Evolutionary conservation across 2,329 filamentous ascomycete species (phyloP), one percentile per base, ranked within the genome.

Genomic region (Whalleya microplaca): DNA sequence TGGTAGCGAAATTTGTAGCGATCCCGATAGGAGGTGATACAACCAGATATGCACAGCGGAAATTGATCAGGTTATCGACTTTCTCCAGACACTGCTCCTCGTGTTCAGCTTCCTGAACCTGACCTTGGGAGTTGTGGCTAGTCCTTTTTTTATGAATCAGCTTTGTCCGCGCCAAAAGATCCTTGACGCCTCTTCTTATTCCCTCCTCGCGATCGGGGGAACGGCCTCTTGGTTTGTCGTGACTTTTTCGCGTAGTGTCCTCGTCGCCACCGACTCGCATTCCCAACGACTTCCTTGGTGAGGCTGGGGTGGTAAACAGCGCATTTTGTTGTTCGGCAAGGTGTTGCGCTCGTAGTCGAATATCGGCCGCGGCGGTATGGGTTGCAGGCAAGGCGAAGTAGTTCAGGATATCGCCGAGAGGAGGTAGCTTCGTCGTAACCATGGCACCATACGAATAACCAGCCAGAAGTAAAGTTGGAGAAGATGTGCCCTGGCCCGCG

Each of bases 401-500:
- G 1, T 79, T 71, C 21, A 91, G 73, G 23, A 96, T 84, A 0
- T 78, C 73, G 10, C 77, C 71, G 37, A 88, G 74, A 0, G 85
- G 78, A 0, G 92, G 91, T 0, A 96, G 80, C 55, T 88, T 85
- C 0, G 84, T 86, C 2, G 91, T 86, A 41, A 98, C 84, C 68
- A 96, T 83, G 3, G 92, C 91, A 43, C 95, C 95, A 72, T 97
- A 97, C 0, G 92, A 96, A 72, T 97, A 97, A 12, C 93, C 93
- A 1, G 84, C 88, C 4, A 96, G 66, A 2, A 87, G 68, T 46
- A 78, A 53, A 2, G 73, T 75, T 1, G 62, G 64, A 2, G 53
- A 37, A 29, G 63, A 14, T 47, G 57, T 32, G 47, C 48, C 40
- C 1, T 48, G 40, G 21, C 48, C 47, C 18, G 48, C 45, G 16